Base-by-base conservation (phyloP, 345 rosid species). In the Eucalyptus pauciflora region DNA sequence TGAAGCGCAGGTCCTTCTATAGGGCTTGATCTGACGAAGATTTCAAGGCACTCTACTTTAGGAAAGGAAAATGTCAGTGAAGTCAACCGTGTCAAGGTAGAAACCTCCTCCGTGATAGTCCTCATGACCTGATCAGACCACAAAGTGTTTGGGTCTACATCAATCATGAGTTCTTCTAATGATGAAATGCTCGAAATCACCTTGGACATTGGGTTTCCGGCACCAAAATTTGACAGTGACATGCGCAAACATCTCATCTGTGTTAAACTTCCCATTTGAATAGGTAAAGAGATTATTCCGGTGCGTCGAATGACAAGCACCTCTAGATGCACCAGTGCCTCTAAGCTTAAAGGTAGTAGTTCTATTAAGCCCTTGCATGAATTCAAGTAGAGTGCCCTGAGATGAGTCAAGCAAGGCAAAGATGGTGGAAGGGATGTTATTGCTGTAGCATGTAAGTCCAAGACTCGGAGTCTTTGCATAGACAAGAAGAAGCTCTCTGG, bases 301-400 rank as follows among this genome's bases (percentile, higher is more conserved):
- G 90, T 88, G 51, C 51, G 50, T 48, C 49, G 88, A 33, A 91
- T 64, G 87, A 90, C 90, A 45, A 91, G 86, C 45, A 91, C 90
- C n/a, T 71, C 83, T 15, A 90, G 92, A 46, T 88, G 41, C 14
- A 24, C 14, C 7, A 24, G n/a, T 58, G 64, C n/a, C 64, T 83
- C 58, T 13, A 92, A 17, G 83, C 86, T 54, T 11, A 80, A n/a
- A 29, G 93, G 91, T n/a, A 91, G 88, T 45, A 91, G 88, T 45
- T 86, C 64, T 46, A 83, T 31, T 25, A 90, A 62, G 54, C 24
- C 22, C 24, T 7, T 22, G 62, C 91, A 91, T 6, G 87, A 89
- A 80, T 90, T 91, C 64, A 91, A 85, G 56, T 90, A 91, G 17
- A 90, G 91, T 27, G 90, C 91, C 24, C 56, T 80, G 7, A 91